Base-by-base conservation (phyloP, 495 filamentous ascomycete genomes). In the Tuber umbilicatum region DNA sequence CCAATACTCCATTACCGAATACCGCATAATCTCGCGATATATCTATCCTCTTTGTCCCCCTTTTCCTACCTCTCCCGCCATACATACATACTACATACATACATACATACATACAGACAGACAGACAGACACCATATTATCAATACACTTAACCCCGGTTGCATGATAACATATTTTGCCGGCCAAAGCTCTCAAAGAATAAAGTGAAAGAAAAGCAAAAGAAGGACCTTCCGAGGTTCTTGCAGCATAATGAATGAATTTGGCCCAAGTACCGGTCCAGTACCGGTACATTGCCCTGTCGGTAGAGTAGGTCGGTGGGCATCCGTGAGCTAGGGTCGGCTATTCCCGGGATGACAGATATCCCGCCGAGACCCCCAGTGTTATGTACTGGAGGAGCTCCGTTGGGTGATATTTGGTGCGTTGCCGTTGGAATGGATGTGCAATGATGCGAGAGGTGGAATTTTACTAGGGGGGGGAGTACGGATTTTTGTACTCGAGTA, bases 301-400 rank as follows among this genome's bases (percentile, higher is more conserved):
- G 55, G 39, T 40, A 40, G 5, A 7, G 55, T 17, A 64, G 31
- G 55, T 64, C 55, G 55, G n/a, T 64, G 17, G 23, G 31, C 14
- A 23, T 39, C 64, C 31, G 73, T 76, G 70, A 76, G 70, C 74
- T 73, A 67, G 42, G 35, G 38, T 55, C 76, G 76, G 76, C 37
- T 78, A 78, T 39, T 76, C 73, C 37, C 76, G 75, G 76, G 73
- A 78, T 71, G 68, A 73, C 73, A 70, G 38, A 73, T 75, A 77
- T 67, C 37, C 41, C 55, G 55, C 14, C 4, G 14, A 64, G 55
- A 64, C 2, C 55, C 27, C 14, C 6, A 4, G 27, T 35, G n/a
- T n/a, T n/a, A n/a, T n/a, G n/a, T 35, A 31, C 55, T 5, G 55
- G 12, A 64, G 55, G 55, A 64, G 55, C 55, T 64, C 55, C 55